Evolutionary conservation across 768 basidiomycete species (phyloP), one percentile per base, ranked within the genome.

Genomic region (Russula sp.): DNA sequence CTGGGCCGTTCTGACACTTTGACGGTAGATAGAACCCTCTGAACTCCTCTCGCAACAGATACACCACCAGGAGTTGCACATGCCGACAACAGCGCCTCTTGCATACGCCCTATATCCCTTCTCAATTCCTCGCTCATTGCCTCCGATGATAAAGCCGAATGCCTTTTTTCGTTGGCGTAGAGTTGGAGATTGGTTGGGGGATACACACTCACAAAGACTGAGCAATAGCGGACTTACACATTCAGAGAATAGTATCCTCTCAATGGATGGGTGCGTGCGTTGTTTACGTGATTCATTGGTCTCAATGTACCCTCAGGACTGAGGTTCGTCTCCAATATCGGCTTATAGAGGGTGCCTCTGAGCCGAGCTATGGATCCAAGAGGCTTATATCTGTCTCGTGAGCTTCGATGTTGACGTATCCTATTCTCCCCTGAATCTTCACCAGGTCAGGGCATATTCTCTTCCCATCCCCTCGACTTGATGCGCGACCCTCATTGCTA

Each of bases 71-170:
- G 64, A 55, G 13, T 58, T 58, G 6, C 49, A 46, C 56, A 56
- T 55, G 18, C 54, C 64, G 16, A 45, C 59, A 8, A 43, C 58
- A 16, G 48, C 64, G 2, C 52, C 46, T 7, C 47, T 61, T 29
- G 67, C 66, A 18, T 89, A 87, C 69, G 79, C 85, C n/a, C 65
- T 88, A 42, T 91, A 84, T 70, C 89, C 89, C 0, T 88, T 88
- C 68, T 66, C 81, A 7, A 73, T 81, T 1, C 74, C 80, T 11
- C 79, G 76, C 16, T 69, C 79, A 10, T 70, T 81, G 41, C 78
- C 79, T 7, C 83, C 81, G 77, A 79, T 74, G 42, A 73, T 77
- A 65, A 73, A 73, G 22, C 63, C 75, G 10, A 73, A 74, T 42
- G 73, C 75, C 60, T 73, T 78, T 32, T 87, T 86, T 68, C 79